Percentiles rank a stretch among this genome's conserved stretches.
phyloP scores from a whole-genome alignment of 306 rosid genomes.

The Trifolium pratense region DNA sequence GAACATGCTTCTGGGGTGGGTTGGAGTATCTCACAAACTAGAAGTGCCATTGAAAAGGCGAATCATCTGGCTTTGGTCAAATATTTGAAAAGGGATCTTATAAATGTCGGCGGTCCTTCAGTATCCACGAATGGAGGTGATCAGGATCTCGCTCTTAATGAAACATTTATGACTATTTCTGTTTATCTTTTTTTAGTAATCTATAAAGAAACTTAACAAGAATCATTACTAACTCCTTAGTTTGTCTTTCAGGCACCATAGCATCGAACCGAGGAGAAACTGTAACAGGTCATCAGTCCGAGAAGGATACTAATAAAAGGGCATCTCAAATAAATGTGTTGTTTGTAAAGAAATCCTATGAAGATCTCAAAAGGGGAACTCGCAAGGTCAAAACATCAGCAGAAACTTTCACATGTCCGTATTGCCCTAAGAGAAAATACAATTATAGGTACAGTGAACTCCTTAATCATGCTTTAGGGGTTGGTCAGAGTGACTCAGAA shows the following conservation, averaged over 20 bases:
- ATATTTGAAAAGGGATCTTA: slow-evolving; percentile 68
- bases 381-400: slow-evolving; percentile 62
- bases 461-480: slow-evolving; percentile 92
- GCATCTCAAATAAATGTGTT: slow-evolving; percentile 62
- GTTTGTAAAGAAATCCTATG: slow-evolving; percentile 57
- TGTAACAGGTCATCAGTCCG: slow-evolving; percentile 46
- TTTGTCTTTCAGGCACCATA: slow-evolving; percentile 52
- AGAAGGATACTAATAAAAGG: slow-evolving; percentile 55
- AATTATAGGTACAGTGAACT: slow-evolving; percentile 68
- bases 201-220: not conserved
- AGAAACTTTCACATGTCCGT: slow-evolving; percentile 76
- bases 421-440: slow-evolving; percentile 71
- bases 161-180: slow-evolving; percentile 4
- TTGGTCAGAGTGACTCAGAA: slow-evolving; percentile 78
- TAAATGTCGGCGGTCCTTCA: slow-evolving; percentile 39
- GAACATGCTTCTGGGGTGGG: slow-evolving; percentile 98
- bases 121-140: slow-evolving; percentile 36
- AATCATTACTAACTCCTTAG: slow-evolving; percentile 12
- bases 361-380: slow-evolving; percentile 69
- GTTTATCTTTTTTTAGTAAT: slow-evolving; percentile 4
- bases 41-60: slow-evolving; percentile 76
- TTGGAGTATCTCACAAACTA: slow-evolving; percentile 72
- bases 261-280: slow-evolving; percentile 44
- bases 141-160: slow-evolving; percentile 16
- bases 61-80: slow-evolving; percentile 79